Conservation (phyloP, 2,329 filamentous ascomycete genomes). For the Pseudogymnoascus sp. region DNA sequence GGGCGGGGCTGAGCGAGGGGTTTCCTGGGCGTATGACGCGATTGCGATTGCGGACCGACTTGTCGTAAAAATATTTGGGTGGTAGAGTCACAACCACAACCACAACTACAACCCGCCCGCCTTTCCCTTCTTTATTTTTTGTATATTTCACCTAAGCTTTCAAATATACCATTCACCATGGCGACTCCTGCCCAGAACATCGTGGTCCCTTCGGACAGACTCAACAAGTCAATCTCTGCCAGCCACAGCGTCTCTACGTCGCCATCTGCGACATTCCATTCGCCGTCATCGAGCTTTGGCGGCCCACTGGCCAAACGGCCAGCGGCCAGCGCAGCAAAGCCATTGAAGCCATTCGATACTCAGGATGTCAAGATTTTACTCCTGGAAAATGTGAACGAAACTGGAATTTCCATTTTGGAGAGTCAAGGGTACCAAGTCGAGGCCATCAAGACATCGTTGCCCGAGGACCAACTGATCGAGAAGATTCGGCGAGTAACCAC, state of each 20-base stretch:
- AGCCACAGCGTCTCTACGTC: slow-evolving; percentile 64
- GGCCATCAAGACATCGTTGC: slow-evolving; percentile 75
- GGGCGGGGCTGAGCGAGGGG: slow-evolving; percentile 4
- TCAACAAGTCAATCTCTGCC: slow-evolving; percentile 41
- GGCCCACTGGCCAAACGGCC: slow-evolving; percentile 34
- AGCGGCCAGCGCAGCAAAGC: slow-evolving; percentile 49
- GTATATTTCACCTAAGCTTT: neutral
- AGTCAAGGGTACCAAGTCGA: slow-evolving; percentile 95
- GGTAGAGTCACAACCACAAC: slow-evolving; percentile 1
- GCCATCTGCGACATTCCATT: slow-evolving; percentile 66
- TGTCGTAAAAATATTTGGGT: slow-evolving; percentile 4
- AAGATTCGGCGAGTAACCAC: slow-evolving; percentile 68
- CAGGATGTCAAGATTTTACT: slow-evolving; percentile 94
- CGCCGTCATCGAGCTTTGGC: slow-evolving; percentile 57
- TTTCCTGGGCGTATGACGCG: slow-evolving; percentile 2
- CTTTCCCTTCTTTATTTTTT: neutral
- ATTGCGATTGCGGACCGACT: slow-evolving; percentile 2
- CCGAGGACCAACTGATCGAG: slow-evolving; percentile 89
- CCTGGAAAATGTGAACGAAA: slow-evolving; percentile 91
- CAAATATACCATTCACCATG: slow-evolving; percentile 16
- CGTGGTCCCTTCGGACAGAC: slow-evolving; percentile 26
- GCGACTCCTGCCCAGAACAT: slow-evolving; percentile 39
- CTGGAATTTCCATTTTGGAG: slow-evolving; percentile 72
- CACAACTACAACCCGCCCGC: neutral
- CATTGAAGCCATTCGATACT: slow-evolving; percentile 89